Evolutionary conservation across 1,139 yeast genomes (phyloP).

Genomic region (Pichia sp.): DNA sequence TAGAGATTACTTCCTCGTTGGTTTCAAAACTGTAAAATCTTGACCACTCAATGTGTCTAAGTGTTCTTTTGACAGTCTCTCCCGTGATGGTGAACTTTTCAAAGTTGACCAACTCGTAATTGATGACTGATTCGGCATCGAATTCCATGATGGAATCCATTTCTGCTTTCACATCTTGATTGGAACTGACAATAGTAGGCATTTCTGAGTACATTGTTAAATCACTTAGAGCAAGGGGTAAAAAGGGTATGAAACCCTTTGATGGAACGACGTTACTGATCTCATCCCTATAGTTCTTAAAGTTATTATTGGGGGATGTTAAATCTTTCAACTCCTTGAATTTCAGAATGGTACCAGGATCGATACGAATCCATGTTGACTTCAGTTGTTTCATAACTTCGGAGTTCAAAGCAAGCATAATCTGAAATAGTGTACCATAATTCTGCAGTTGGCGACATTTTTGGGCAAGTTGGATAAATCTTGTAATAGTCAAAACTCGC

Average conservation of each 20-base stretch:
- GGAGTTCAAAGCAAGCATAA: conserved; percentile 76
- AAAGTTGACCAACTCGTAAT: conserved; percentile 53
- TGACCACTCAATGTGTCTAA: conserved; percentile 85
- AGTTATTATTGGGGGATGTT: conserved; percentile 60
- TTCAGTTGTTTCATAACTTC: conserved; percentile 53
- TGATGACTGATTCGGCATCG: conserved; percentile 27
- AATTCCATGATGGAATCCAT: conserved; percentile 7
- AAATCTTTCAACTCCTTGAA: conserved; percentile 54
- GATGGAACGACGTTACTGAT: conserved; percentile 50
- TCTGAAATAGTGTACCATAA: conserved; percentile 81
- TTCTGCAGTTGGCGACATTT: conserved; percentile 68
- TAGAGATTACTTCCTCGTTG: conserved; percentile 61
- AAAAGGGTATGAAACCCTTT: conserved; percentile 82
- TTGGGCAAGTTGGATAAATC: conserved; percentile 82
- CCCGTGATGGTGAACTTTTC: conserved; percentile 74
- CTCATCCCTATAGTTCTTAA: conserved; percentile 55
- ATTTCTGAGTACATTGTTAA: conserved; percentile 75
- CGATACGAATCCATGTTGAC: conserved; percentile 67
- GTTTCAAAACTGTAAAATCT: conserved; percentile 45
- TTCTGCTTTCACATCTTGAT: conserved; percentile 2
- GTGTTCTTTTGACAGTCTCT: conserved; percentile 67
- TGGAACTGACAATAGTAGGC: conserved; percentile 35
- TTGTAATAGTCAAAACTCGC: conserved; percentile 59
- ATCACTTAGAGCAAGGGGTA: conserved; percentile 81
- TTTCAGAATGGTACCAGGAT: conserved; percentile 37